phyloP scores from a whole-genome alignment of 2,329 filamentous ascomycete species.

The Pseudogymnoascus destructans region DNA sequence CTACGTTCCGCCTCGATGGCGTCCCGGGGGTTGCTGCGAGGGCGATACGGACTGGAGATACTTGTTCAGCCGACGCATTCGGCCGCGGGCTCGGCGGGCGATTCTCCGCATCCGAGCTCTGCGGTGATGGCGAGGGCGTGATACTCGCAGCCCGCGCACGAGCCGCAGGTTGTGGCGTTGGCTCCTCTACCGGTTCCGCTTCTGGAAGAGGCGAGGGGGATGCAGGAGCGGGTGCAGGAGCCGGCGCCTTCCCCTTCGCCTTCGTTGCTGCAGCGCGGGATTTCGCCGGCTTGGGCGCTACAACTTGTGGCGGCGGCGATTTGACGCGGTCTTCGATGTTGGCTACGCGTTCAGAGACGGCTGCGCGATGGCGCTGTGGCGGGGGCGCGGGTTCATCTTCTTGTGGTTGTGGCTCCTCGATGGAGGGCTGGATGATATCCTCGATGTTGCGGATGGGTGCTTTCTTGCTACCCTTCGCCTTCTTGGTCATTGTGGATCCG shows the following conservation, averaged over 20 bases:
- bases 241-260: conserved; percentile 15
- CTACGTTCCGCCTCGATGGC: conserved; percentile 45
- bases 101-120: conserved; percentile 72
- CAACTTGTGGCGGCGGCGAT: not conserved
- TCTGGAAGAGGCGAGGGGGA: not conserved
- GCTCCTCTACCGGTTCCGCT: conserved; percentile 4
- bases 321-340: not conserved
- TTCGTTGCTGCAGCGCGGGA: conserved; percentile 13
- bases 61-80: conserved; percentile 19
- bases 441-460: conserved; percentile 17
- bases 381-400: not conserved
- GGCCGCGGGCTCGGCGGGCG: conserved; percentile 57
- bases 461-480: conserved; percentile 21
- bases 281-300: not conserved
- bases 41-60: conserved; percentile 34
- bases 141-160: conserved; percentile 37
- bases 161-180: conserved; percentile 29
- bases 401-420: not conserved
- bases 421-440: conserved; percentile 17
- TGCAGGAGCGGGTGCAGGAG: not conserved
- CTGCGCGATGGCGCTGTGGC: not conserved
- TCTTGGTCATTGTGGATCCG: conserved; percentile 19
- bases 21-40: conserved; percentile 38
- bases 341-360: not conserved
- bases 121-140: conserved; percentile 54